Percentiles rank a stretch among this genome's conserved stretches.
Evolutionary conservation across 2,329 filamentous ascomycete genomes (phyloP).

Genomic region (Alternaria arbusti): DNA sequence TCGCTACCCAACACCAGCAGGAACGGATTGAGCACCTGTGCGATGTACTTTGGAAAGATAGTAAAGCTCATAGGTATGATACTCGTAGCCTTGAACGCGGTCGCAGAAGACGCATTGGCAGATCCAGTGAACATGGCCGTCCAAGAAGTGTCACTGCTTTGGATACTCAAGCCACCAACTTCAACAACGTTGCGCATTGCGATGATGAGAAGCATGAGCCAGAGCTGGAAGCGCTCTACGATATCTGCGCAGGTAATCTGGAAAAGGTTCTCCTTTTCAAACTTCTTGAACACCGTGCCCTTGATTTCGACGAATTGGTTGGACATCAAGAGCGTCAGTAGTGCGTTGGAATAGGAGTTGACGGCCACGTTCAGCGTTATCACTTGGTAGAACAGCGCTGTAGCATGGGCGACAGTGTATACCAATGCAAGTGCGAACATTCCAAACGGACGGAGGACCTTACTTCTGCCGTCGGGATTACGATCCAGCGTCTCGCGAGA

Average conservation of each 20-base stretch:
- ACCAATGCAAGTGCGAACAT: slow-evolving; percentile 86
- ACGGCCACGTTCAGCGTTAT: slow-evolving; percentile 98
- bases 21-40: slow-evolving; percentile 90
- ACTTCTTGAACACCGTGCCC: slow-evolving; percentile 96
- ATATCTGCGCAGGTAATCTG: slow-evolving; percentile 96
- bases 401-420: slow-evolving; percentile 88
- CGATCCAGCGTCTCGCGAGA: slow-evolving; percentile 91
- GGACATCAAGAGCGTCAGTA: slow-evolving; percentile 89
- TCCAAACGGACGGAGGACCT: slow-evolving; percentile 84
- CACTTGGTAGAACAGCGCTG: slow-evolving; percentile 93
- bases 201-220: slow-evolving; percentile 97
- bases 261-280: slow-evolving; percentile 97
- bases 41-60: slow-evolving; percentile 82
- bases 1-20: slow-evolving; percentile 93
- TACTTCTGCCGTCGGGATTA: slow-evolving; percentile 86
- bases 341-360: slow-evolving; percentile 96
- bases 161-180: slow-evolving; percentile 78
- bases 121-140: slow-evolving; percentile 35
- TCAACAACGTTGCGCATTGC: slow-evolving; percentile 96
- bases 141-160: slow-evolving; percentile 39
- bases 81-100: slow-evolving; percentile 68
- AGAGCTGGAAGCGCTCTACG: slow-evolving; percentile 95
- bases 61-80: slow-evolving; percentile 92
- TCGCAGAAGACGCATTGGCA: slow-evolving; percentile 57
- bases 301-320: slow-evolving; percentile 99